phyloP scores from a whole-genome alignment of 129 eudicot species.

The Dittrichia graveolens region DNA sequence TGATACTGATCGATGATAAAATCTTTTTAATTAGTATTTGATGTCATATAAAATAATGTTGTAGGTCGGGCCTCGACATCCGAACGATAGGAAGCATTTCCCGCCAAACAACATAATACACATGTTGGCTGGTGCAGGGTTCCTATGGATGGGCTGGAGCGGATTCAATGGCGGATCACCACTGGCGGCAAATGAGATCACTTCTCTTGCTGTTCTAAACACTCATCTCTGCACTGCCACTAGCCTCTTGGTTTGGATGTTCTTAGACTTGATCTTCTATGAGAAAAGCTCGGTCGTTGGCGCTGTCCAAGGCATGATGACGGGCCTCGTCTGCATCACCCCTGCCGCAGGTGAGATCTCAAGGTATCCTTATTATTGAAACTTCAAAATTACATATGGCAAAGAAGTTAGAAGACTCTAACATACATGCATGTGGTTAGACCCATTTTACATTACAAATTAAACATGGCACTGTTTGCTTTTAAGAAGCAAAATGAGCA shows the following conservation, averaged over 20 bases:
- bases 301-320: slow-evolving; percentile 84
- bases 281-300: slow-evolving; percentile 78
- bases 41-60: slow-evolving; percentile 18
- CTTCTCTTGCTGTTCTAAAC: slow-evolving; percentile 73
- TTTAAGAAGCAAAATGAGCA: too few species aligned
- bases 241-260: slow-evolving; percentile 73
- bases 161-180: slow-evolving; percentile 87
- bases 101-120: slow-evolving; percentile 88
- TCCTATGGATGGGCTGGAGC: slow-evolving; percentile 85
- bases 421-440: too few species aligned
- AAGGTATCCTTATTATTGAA: neutral
- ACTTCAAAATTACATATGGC: neutral
- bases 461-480: too few species aligned
- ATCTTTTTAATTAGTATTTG: neutral
- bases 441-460: too few species aligned
- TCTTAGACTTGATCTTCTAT: slow-evolving; percentile 57
- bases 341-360: slow-evolving; percentile 64
- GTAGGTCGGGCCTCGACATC: slow-evolving; percentile 80
- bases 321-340: slow-evolving; percentile 88
- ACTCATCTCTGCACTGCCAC: slow-evolving; percentile 84
- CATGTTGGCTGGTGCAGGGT: slow-evolving; percentile 83
- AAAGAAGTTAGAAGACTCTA: too few species aligned
- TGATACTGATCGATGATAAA: neutral
- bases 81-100: slow-evolving; percentile 61
- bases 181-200: slow-evolving; percentile 48